phyloP scores from a whole-genome alignment of 2,329 filamentous ascomycete species.

The Graphilbum fragrans region DNA sequence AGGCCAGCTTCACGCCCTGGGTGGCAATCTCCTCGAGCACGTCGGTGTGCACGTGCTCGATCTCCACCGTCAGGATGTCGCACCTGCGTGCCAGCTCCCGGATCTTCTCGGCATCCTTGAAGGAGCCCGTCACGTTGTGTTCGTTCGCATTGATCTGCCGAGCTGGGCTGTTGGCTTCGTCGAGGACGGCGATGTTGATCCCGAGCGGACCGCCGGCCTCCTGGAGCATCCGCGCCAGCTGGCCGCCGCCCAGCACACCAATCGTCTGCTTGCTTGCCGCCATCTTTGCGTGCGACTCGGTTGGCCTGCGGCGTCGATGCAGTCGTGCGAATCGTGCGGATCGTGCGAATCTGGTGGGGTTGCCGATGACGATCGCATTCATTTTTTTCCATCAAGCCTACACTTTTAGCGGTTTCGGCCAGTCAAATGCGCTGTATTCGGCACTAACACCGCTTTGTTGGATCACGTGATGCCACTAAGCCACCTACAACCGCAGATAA shows the following conservation, averaged over 20 bases:
- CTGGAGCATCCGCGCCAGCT: slow-evolving; percentile 86
- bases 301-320: background rate
- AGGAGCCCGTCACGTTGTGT: slow-evolving; percentile 72
- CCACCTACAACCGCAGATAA: too few species aligned
- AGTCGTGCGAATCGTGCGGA: too few species aligned
- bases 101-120: slow-evolving; percentile 72
- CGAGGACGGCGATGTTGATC: slow-evolving; percentile 67
- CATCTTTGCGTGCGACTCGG: background rate
- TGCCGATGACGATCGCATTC: too few species aligned
- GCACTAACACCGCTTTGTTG: too few species aligned
- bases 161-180: slow-evolving; percentile 64
- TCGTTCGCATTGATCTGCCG: slow-evolving; percentile 64
- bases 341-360: too few species aligned
- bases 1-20: slow-evolving; percentile 42
- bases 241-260: slow-evolving; percentile 49
- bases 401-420: too few species aligned
- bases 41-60: slow-evolving; percentile 88
- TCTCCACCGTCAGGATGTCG: slow-evolving; percentile 84
- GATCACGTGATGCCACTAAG: too few species aligned
- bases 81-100: slow-evolving; percentile 62
- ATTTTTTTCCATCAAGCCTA: too few species aligned
- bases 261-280: slow-evolving; percentile 15
- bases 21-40: slow-evolving; percentile 73
- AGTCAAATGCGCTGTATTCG: too few species aligned
- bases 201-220: slow-evolving; percentile 70